These are phyloP conservation scores for Persicaria maculosa DNA, from an alignment of 148 eudicot genomes.

Conservation along the genomic window DNA sequence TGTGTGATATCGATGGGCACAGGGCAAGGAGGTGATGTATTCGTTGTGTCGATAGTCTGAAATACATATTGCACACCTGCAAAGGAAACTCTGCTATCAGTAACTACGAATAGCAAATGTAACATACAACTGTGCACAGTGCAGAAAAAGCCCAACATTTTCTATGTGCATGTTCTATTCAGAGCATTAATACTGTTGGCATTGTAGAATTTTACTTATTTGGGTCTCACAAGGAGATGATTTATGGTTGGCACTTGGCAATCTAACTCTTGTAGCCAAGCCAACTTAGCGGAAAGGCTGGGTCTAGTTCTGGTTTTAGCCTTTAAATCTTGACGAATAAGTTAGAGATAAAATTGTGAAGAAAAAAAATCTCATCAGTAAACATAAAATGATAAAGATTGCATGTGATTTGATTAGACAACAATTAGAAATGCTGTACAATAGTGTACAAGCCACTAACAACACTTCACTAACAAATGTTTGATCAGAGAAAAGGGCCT, in stretches of 20 bases:
- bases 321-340: too few relatives aligned
- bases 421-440: background rate
- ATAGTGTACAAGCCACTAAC: background rate
- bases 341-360: background rate
- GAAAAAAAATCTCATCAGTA: background rate
- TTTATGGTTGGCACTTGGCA: too few relatives aligned
- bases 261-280: too few relatives aligned
- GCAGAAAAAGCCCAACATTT: background rate
- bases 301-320: too few relatives aligned
- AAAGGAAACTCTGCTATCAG: conserved; percentile 19
- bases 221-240: background rate
- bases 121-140: background rate
- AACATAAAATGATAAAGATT: background rate
- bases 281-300: too few relatives aligned
- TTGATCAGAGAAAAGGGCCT: background rate
- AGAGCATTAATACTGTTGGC: background rate
- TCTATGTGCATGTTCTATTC: background rate
- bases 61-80: conserved; percentile 74
- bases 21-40: conserved; percentile 51
- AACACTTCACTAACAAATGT: background rate
- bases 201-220: background rate
- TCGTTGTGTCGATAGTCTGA: conserved; percentile 37
- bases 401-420: background rate
- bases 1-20: conserved; percentile 72
- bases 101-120: conserved; percentile 3